These are phyloP conservation scores for Plasmodium reichenowi DNA, from an alignment of 169 alveolate species.

Conservation along the genomic window DNA sequence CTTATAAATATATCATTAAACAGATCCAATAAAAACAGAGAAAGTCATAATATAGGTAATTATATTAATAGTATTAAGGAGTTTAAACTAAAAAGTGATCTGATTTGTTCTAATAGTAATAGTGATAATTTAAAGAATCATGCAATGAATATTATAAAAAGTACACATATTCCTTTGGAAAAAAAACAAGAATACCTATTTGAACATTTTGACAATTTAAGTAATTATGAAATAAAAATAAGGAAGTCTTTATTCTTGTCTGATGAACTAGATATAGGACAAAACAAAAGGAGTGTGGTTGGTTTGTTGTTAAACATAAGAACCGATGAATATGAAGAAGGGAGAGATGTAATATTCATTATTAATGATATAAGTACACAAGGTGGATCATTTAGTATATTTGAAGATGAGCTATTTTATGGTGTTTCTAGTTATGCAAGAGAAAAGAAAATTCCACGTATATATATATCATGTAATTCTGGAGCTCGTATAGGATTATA, in stretches of 20 bases:
- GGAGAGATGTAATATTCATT: conserved; percentile 86
- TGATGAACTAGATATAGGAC: conserved; percentile 33
- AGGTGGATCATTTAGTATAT: conserved; percentile 78
- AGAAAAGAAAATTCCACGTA: conserved; percentile 85
- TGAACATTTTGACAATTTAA: conserved; percentile 23
- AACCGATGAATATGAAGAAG: conserved; percentile 85
- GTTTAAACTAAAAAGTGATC: conserved; percentile 23
- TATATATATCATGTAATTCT: conserved; percentile 87
- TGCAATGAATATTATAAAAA: background rate
- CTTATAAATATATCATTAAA: conserved; percentile 34
- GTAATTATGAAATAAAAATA: conserved; percentile 30
- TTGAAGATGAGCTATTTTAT: conserved; percentile 82
- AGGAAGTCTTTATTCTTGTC: conserved; percentile 40
- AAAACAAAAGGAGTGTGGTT: conserved; percentile 64
- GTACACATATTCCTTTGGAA: background rate
- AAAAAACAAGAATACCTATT: background rate
- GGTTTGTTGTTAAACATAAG: conserved; percentile 58
- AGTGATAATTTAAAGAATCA: background rate
- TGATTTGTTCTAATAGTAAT: background rate
- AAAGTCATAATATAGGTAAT: conserved; percentile 1
- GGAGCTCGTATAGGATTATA: conserved; percentile 91
- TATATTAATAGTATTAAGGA: conserved; percentile 55
- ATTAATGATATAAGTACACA: conserved; percentile 87
- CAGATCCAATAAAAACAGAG: conserved; percentile 10
- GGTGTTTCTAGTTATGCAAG: conserved; percentile 88